Evolutionary conservation across 1,284 basidiomycete genomes (phyloP), one percentile per base, ranked within the genome.

Genomic region (Cerioporus squamosus): DNA sequence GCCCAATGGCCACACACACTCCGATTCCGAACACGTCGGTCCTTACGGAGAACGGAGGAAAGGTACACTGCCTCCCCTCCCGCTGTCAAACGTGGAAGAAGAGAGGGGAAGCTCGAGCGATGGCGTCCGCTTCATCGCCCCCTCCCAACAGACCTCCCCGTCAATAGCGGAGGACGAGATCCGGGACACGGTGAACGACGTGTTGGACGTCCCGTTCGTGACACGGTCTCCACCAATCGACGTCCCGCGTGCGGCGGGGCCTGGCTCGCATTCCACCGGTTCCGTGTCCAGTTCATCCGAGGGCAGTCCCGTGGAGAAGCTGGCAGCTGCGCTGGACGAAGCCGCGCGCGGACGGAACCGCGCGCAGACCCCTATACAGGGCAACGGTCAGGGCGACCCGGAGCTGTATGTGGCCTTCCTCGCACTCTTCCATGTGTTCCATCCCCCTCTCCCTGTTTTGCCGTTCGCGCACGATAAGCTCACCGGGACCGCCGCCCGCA

Each of bases 361-460:
- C 20, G 75, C 76, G 7, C 75, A 81, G 67, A 86, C 84, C 5
- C 86, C 86, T 2, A 77, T 87, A 5, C 84, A 83, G 51, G 82
- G 81, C 29, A 79, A 81, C 60, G 78, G 72, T 0, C 62, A 71
- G 72, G 43, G 73, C 69, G 74, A 81, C 38, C 68, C 74, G 26
- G 75, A 82, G 66, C 79, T 78, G 82, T 83, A 79, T 74, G 29
- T 56, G 48, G 51, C 61, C 51, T 42, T 14, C 0, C 43, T 44
- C 23, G 10, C 18, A 31, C 46, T 39, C 36, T 36, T 22, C 42
- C 26, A n/a, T 5, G 38, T 17, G 44, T 48, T 38, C 29, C 22
- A 36, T 36, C 6, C 33, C 15, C 33, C 24, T 26, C 18, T 23
- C 20, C 36, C 18, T 22, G 14, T 15, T 18, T 20, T 17, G 5